Conservation (phyloP, 2,329 filamentous ascomycete species). For the Blastomyces emzantsi region DNA sequence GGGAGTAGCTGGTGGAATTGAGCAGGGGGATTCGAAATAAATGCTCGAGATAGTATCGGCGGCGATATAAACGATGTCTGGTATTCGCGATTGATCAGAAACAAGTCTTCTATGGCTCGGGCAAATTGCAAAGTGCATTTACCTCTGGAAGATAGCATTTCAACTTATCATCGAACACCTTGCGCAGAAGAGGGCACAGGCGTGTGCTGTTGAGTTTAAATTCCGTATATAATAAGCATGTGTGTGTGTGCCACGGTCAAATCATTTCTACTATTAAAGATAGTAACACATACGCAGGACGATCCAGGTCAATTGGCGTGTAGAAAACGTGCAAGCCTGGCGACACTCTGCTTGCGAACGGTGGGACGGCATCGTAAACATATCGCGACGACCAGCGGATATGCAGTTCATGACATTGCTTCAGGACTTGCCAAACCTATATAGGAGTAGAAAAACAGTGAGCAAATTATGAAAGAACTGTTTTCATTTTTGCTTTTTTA, state of each 20-base stretch:
- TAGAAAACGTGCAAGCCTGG: conserved; percentile 77
- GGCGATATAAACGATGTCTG: conserved; percentile 55
- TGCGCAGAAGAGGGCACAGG: conserved; percentile 52
- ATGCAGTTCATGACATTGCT: conserved; percentile 61
- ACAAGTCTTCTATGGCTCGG: neutral
- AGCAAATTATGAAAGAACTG: neutral
- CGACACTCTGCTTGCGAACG: conserved; percentile 64
- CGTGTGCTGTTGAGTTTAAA: conserved; percentile 30
- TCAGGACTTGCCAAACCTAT: conserved; percentile 55
- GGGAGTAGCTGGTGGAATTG: conserved; percentile 64
- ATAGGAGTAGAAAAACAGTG: conserved; percentile 5
- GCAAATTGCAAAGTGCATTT: conserved; percentile 12
- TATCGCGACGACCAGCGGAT: conserved; percentile 63
- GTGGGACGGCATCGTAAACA: conserved; percentile 52
- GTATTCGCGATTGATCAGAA: conserved; percentile 16
- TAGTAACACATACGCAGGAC: conserved; percentile 26
- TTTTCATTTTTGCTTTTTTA: neutral
- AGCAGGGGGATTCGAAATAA: conserved; percentile 52
- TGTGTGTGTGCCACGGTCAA: neutral
- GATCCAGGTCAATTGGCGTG: conserved; percentile 45
- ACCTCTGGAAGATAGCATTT: conserved; percentile 49
- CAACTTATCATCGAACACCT: conserved; percentile 46
- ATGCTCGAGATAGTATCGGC: conserved; percentile 48
- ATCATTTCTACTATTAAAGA: neutral
- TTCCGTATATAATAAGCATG: neutral